Conservation (phyloP, 345 rosid species). For the Eutrema japonicum region DNA sequence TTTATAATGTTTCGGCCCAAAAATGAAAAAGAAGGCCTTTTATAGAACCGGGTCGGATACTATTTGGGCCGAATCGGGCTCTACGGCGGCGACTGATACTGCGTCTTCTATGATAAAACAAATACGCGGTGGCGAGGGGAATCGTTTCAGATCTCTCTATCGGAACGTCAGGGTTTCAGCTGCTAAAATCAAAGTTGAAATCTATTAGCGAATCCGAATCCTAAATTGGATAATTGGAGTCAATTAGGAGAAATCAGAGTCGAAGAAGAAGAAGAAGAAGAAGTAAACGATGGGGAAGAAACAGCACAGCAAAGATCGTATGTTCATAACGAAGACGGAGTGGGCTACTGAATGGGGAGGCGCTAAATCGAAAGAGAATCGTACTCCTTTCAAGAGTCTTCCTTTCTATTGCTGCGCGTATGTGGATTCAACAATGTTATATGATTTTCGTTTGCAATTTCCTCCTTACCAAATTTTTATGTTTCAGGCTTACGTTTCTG, state of each 20-base stretch:
- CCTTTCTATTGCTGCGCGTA: conserved; percentile 99
- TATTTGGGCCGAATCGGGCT: not conserved
- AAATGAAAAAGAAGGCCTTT: not conserved
- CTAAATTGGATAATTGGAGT: not conserved
- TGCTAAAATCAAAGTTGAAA: not conserved
- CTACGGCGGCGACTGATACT: conserved; percentile 31
- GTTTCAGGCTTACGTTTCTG: conserved; percentile 82
- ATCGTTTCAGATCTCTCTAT: conserved; percentile 35
- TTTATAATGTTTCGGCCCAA: not conserved
- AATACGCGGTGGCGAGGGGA: conserved; percentile 25
- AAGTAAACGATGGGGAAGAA: conserved; percentile 79
- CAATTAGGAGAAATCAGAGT: not conserved
- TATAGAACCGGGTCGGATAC: not conserved
- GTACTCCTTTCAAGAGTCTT: conserved; percentile 85
- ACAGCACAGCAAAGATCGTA: conserved; percentile 97
- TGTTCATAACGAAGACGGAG: conserved; percentile 92
- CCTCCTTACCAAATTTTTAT: not conserved
- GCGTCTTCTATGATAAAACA: not conserved
- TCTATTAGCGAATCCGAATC: not conserved
- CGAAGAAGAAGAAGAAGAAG: conserved; percentile 32
- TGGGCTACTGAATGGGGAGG: conserved; percentile 99
- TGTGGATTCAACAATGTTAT: not conserved
- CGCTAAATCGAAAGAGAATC: conserved; percentile 78
- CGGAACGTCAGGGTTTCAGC: conserved; percentile 13
- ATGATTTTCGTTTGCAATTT: not conserved